Evolutionary conservation across 179 eudicot species (phyloP).

Genomic region (Silene vulgaris): DNA sequence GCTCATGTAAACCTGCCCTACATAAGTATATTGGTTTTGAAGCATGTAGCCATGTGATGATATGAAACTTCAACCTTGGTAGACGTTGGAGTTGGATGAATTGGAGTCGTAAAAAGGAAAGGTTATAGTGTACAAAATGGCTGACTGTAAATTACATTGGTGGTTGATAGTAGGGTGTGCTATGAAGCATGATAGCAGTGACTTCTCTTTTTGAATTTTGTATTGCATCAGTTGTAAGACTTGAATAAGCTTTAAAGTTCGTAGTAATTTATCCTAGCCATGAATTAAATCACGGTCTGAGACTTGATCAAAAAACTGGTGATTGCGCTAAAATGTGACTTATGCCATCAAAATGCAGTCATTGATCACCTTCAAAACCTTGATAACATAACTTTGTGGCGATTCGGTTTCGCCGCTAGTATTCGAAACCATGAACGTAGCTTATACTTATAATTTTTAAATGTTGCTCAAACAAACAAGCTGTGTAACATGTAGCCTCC

Average conservation of each 20-base stretch:
- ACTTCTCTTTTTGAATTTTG: background rate
- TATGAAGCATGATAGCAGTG: background rate
- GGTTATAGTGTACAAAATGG: background rate
- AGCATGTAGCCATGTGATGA: background rate
- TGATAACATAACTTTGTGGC: background rate
- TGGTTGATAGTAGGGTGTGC: background rate
- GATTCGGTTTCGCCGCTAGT: background rate
- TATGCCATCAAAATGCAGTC: background rate
- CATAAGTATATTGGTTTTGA: background rate
- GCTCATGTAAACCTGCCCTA: too few species aligned
- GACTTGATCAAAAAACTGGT: background rate
- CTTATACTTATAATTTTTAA: background rate
- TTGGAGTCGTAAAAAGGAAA: background rate
- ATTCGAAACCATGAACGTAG: background rate
- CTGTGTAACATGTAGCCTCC: slow-evolving; percentile 24
- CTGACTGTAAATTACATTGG: background rate
- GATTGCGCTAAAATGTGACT: background rate
- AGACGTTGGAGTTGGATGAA: background rate
- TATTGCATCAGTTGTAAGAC: background rate
- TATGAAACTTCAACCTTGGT: background rate
- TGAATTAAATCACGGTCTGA: too few species aligned
- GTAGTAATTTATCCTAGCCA: too few species aligned
- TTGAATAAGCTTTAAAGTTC: background rate
- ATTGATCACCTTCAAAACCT: background rate
- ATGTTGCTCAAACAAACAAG: slow-evolving; percentile 13